Conservation (phyloP, 1,139 yeast species). For the Zygoascus sp. region DNA sequence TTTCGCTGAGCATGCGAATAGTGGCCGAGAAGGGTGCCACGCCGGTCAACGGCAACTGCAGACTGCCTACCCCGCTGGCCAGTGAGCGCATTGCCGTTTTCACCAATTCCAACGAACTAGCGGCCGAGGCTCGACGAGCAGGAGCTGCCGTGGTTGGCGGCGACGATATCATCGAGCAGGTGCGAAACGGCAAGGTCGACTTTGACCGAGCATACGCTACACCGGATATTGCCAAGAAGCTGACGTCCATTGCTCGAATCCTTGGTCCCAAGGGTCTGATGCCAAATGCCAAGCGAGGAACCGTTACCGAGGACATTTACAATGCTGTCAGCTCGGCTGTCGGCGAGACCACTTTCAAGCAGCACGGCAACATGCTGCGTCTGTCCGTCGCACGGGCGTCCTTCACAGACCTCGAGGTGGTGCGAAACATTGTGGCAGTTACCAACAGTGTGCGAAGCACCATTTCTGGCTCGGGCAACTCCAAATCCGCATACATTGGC, state of each 20-base stretch:
- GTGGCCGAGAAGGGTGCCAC: slow-evolving; percentile 76
- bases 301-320: slow-evolving; percentile 67
- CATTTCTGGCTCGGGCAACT: slow-evolving; percentile 44
- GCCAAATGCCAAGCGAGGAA: slow-evolving; percentile 84
- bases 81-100: slow-evolving; percentile 62
- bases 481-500: slow-evolving; percentile 68
- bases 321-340: slow-evolving; percentile 50
- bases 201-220: slow-evolving; percentile 83
- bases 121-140: slow-evolving; percentile 49
- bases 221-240: slow-evolving; percentile 62
- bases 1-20: slow-evolving; percentile 62
- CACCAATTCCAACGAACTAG: slow-evolving; percentile 52
- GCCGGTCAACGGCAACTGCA: slow-evolving; percentile 67
- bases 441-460: slow-evolving; percentile 60
- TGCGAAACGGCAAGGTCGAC: slow-evolving; percentile 55
- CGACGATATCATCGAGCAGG: slow-evolving; percentile 58
- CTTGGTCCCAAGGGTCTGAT: slow-evolving; percentile 88
- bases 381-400: slow-evolving; percentile 75
- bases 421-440: slow-evolving; percentile 67
- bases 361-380: slow-evolving; percentile 48
- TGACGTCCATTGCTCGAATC: slow-evolving; percentile 64
- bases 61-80: slow-evolving; percentile 71
- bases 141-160: slow-evolving; percentile 71
- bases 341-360: slow-evolving; percentile 73
- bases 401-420: slow-evolving; percentile 71